Evolutionary conservation across 2,329 filamentous ascomycete genomes (phyloP), one percentile per base, ranked within the genome.

Genomic region (Pestalotiopsis sp.): DNA sequence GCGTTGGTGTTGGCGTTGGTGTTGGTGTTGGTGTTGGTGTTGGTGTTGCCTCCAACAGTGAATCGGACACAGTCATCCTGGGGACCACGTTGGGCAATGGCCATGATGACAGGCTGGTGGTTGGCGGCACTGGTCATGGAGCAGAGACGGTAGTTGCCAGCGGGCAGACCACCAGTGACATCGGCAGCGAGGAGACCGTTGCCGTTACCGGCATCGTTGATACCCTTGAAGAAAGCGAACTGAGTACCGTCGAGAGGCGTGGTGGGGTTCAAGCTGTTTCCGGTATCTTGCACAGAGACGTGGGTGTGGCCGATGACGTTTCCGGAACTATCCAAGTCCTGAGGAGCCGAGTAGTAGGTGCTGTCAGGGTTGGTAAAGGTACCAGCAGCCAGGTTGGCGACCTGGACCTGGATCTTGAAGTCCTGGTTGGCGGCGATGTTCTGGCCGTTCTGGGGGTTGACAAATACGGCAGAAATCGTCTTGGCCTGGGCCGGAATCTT

Each of bases 191-290:
- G 80, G 4, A 82, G 79, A 64, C 88, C 88, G 2, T 86, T 73
- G 39, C 84, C 84, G 72, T 91, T 84, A 40, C 87, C 88, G 17
- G 79, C 82, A 69, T 89, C 87, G 78, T 90, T 89, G 80, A 90
- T 88, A 69, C 88, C 88, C 82, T 90, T 90, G 85, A 91, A 90
- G 78, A 90, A 90, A 74, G 80, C 86, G 71, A 87, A 90, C 74
- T 82, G 77, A 24, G 75, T 78, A 39, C 88, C 82, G 69, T 89
- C 83, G 5, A 87, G 82, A 35, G 88, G 83, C n/a, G 76, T 72
- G 9, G 73, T 80, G 10, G 88, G 87, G 75, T 84, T 86, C 72
- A 86, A 73, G 24, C 76, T 78, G 74, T 77, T 78, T 64, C 87
- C 88, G 61, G 86, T 79, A 69, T 86, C 81, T 77, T 90, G 88